These are phyloP conservation scores for Macrolepiota albuminosa DNA, from an alignment of 768 basidiomycete genomes.

Conservation along the genomic window DNA sequence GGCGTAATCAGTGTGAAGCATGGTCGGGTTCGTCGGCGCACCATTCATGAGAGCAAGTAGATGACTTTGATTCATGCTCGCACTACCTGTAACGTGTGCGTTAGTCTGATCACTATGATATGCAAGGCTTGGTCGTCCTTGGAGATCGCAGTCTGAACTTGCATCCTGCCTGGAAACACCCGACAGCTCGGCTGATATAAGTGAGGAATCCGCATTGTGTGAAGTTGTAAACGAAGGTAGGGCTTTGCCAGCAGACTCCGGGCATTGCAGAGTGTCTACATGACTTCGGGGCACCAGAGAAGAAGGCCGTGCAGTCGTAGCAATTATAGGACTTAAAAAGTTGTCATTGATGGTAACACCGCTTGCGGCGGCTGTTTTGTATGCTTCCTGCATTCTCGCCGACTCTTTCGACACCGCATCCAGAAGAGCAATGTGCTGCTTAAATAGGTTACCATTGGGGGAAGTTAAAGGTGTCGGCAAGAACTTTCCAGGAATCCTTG, in stretches of 20 bases:
- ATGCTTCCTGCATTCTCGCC: slow-evolving; percentile 47
- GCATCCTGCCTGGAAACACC: background rate
- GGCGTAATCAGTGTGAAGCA: background rate
- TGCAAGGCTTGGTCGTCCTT: slow-evolving; percentile 44
- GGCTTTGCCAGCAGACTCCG: slow-evolving; percentile 16
- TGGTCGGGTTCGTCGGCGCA: slow-evolving; percentile 8
- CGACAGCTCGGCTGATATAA: background rate
- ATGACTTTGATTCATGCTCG: slow-evolving; percentile 50
- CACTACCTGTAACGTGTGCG: slow-evolving; percentile 23
- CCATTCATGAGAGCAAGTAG: slow-evolving; percentile 40
- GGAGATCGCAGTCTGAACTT: slow-evolving; percentile 24
- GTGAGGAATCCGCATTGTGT: background rate
- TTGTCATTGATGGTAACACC: slow-evolving; percentile 11
- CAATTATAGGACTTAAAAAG: slow-evolving; percentile 4
- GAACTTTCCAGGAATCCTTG: no score
- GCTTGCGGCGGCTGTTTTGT: slow-evolving; percentile 9
- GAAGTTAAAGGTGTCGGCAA: slow-evolving; percentile 26
- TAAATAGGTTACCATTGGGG: slow-evolving; percentile 42
- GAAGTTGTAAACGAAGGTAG: slow-evolving; percentile 4
- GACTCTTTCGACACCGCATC: slow-evolving; percentile 75
- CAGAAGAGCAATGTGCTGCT: slow-evolving; percentile 67
- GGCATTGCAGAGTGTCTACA: background rate
- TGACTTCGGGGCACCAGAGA: background rate
- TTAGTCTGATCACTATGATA: slow-evolving; percentile 31
- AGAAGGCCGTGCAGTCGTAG: slow-evolving; percentile 2